Percentiles rank a stretch among this genome's conserved stretches.
phyloP scores from a whole-genome alignment of 805 yeast genomes.

The Yarrowia sp. region DNA sequence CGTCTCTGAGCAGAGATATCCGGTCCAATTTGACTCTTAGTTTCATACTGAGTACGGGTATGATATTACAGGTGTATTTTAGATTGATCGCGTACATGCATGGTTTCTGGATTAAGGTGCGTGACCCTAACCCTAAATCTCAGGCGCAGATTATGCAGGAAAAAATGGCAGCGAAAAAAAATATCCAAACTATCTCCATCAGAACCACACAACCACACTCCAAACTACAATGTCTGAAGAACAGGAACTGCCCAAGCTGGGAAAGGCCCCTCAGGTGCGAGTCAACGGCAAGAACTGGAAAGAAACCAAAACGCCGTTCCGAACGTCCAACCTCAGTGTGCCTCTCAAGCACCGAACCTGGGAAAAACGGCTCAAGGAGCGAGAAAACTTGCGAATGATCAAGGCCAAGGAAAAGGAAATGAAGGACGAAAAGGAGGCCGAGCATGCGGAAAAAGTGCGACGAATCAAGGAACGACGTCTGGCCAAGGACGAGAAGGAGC shows the following conservation, averaged over 20 bases:
- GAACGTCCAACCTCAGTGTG: slow-evolving; percentile 46
- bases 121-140: background rate
- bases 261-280: slow-evolving; percentile 26
- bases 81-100: background rate
- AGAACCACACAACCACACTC: too few species aligned
- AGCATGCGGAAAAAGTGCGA: slow-evolving; percentile 45
- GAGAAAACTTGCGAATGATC: slow-evolving; percentile 59
- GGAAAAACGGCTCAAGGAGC: slow-evolving; percentile 63
- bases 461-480: slow-evolving; percentile 64
- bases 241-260: background rate
- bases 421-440: slow-evolving; percentile 72
- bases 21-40: slow-evolving; percentile 8
- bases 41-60: background rate
- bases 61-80: too few species aligned
- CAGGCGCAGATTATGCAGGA: background rate
- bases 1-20: background rate
- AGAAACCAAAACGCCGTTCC: slow-evolving; percentile 38
- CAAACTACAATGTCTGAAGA: slow-evolving; percentile 1
- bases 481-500: slow-evolving; percentile 81
- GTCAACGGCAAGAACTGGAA: slow-evolving; percentile 42
- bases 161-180: background rate
- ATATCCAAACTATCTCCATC: too few species aligned
- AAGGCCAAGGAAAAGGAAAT: slow-evolving; percentile 68
- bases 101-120: background rate
- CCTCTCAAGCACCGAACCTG: slow-evolving; percentile 47